phyloP scores from a whole-genome alignment of 2,329 filamentous ascomycete genomes.

The Zymoseptoria passerinii region DNA sequence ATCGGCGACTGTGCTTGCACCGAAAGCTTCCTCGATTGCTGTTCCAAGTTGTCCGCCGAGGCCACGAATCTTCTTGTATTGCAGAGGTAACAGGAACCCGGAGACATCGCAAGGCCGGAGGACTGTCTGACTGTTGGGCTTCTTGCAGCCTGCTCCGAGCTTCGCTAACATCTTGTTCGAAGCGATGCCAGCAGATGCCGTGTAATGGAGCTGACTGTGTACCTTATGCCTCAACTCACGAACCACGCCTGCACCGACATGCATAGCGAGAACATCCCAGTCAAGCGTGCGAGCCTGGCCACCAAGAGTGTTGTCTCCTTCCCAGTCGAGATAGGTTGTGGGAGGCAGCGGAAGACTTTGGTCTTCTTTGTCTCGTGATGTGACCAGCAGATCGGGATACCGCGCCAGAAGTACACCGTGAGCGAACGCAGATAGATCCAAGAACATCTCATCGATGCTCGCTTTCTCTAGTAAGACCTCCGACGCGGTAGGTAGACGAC shows the following conservation, averaged over 20 bases:
- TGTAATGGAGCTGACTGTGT: slow-evolving; percentile 67
- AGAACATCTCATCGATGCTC: slow-evolving; percentile 88
- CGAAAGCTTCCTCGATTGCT: slow-evolving; percentile 68
- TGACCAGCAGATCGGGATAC: slow-evolving; percentile 62
- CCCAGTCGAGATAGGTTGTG: slow-evolving; percentile 72
- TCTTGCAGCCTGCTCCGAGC: slow-evolving; percentile 81
- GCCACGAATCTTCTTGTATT: slow-evolving; percentile 96
- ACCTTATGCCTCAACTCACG: slow-evolving; percentile 63
- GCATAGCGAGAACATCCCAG: slow-evolving; percentile 88
- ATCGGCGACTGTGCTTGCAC: slow-evolving; percentile 69
- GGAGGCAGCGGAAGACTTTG: slow-evolving; percentile 63
- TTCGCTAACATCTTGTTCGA: slow-evolving; percentile 95
- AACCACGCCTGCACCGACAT: slow-evolving; percentile 83
- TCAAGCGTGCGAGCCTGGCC: slow-evolving; percentile 75
- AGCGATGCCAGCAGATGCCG: slow-evolving; percentile 82
- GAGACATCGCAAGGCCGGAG: slow-evolving; percentile 75
- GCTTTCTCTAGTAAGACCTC: slow-evolving; percentile 78
- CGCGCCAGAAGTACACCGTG: slow-evolving; percentile 65
- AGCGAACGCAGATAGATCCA: slow-evolving; percentile 81
- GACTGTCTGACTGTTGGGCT: slow-evolving; percentile 91
- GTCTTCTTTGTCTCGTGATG: slow-evolving; percentile 65
- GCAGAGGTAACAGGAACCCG: slow-evolving; percentile 73
- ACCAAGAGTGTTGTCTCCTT: slow-evolving; percentile 74
- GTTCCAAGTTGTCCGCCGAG: slow-evolving; percentile 90
- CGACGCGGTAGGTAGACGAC: slow-evolving; percentile 53